These are phyloP conservation scores for Colletotrichum lindemuthianum DNA, from an alignment of 2,329 filamentous ascomycete species.

Conservation along the genomic window DNA sequence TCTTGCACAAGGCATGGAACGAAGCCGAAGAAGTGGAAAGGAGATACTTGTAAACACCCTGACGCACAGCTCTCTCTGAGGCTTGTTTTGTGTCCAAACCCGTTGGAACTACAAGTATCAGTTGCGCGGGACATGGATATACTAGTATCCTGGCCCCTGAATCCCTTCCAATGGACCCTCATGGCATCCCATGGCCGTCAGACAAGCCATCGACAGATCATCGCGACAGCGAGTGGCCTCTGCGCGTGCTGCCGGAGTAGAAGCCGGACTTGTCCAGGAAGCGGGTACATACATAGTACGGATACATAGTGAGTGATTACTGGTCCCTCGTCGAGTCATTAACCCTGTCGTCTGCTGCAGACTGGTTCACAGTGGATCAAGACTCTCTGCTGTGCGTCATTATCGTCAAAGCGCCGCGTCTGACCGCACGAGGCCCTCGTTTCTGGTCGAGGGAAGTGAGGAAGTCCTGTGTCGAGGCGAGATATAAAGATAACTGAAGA, in stretches of 20 bases:
- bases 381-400: conserved; percentile 11
- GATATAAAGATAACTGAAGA: too few species aligned
- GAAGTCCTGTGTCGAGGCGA: neutral
- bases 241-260: neutral
- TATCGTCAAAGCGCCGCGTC: conserved; percentile 2
- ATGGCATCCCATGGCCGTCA: conserved; percentile 8
- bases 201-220: conserved; percentile 7
- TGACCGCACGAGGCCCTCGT: neutral
- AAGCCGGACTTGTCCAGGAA: neutral
- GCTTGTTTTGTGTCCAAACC: conserved; percentile 5
- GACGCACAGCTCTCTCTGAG: conserved; percentile 14
- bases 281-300: neutral
- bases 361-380: neutral
- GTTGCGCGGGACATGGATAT: too few species aligned
- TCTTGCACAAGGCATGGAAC: neutral
- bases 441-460: neutral
- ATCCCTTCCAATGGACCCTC: neutral
- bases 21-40: neutral
- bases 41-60: neutral
- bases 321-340: conserved; percentile 9
- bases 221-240: conserved; percentile 17
- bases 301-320: too few species aligned
- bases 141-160: too few species aligned
- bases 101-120: conserved; percentile 7
- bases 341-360: conserved; percentile 14